Evolutionary conservation across 202 grass and related monocot species (phyloP).

Genomic region (Zoysia matrella): DNA sequence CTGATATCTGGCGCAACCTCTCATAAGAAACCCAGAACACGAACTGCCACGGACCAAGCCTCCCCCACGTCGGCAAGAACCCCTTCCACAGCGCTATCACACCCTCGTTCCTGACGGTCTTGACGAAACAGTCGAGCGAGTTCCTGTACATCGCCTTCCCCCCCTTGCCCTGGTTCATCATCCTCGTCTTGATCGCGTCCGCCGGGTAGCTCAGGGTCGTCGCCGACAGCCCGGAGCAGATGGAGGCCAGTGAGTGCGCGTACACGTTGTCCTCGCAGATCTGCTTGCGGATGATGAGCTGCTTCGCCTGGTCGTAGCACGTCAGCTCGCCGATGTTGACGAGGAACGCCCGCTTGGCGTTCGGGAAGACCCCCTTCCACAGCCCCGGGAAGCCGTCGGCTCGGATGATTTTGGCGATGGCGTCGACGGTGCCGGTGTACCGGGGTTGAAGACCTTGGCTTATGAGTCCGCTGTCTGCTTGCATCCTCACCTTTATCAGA

Average conservation of each 20-base stretch:
- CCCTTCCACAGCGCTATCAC: slow-evolving; percentile 73
- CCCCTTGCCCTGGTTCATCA: slow-evolving; percentile 75
- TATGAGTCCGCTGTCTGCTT: slow-evolving; percentile 67
- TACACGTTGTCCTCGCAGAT: slow-evolving; percentile 69
- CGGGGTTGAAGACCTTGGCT: slow-evolving; percentile 57
- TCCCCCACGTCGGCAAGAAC: slow-evolving; percentile 87
- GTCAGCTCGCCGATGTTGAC: slow-evolving; percentile 90
- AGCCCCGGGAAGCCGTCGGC: slow-evolving; percentile 62
- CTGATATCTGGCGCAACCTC: slow-evolving; percentile 59
- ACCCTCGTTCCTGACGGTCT: slow-evolving; percentile 66
- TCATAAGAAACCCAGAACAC: slow-evolving; percentile 94
- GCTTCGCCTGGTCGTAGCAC: slow-evolving; percentile 82
- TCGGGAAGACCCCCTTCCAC: slow-evolving; percentile 75
- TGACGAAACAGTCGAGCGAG: slow-evolving; percentile 84
- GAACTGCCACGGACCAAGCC: slow-evolving; percentile 92
- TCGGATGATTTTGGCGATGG: slow-evolving; percentile 62
- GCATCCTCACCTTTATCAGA: slow-evolving; percentile 90
- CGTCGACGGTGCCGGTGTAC: slow-evolving; percentile 61
- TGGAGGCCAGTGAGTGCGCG: slow-evolving; percentile 79
- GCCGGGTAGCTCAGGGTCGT: slow-evolving; percentile 77
- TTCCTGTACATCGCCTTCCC: slow-evolving; percentile 56
- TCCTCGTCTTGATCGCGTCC: slow-evolving; percentile 86
- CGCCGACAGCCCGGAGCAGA: slow-evolving; percentile 66
- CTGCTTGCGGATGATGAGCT: slow-evolving; percentile 62
- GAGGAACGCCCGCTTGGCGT: slow-evolving; percentile 79